phyloP scores from a whole-genome alignment of 441 rosid species.

The Adansonia gregorii region DNA sequence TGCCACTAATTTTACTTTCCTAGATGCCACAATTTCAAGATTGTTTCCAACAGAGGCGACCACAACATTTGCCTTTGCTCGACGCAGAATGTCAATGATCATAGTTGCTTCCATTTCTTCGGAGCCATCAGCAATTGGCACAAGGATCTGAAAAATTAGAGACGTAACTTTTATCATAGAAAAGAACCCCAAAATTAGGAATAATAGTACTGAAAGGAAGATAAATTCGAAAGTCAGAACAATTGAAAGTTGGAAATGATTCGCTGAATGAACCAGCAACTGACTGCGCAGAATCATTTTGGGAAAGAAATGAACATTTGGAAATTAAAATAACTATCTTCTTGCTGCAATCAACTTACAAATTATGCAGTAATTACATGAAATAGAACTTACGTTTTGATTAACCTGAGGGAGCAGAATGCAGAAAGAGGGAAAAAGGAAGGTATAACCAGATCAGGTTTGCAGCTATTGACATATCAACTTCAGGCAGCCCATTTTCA shows the following conservation, averaged over 20 bases:
- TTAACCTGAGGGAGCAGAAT: not conserved
- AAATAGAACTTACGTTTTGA: not conserved
- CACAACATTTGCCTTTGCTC: not conserved
- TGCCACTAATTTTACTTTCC: not conserved
- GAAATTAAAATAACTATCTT: not conserved
- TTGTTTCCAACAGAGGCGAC: not conserved
- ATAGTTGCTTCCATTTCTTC: not conserved
- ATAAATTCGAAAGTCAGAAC: not conserved
- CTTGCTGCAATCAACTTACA: not conserved
- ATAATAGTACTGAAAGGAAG: not conserved
- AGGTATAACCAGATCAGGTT: not conserved
- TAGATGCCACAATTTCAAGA: not conserved
- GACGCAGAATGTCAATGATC: not conserved
- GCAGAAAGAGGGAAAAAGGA: not conserved
- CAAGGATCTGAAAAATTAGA: slow-evolving; percentile 61
- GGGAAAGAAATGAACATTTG: not conserved
- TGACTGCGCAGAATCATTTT: not conserved
- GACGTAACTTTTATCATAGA: not conserved
- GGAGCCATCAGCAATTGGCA: not conserved
- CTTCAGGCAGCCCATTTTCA: not conserved
- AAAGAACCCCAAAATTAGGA: not conserved
- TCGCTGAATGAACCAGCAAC: not conserved
- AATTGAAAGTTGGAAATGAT: not conserved
- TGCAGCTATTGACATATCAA: not conserved
- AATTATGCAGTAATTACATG: not conserved